phyloP scores from a whole-genome alignment of 2,329 filamentous ascomycete genomes.

The Stemphylium vesicarium region DNA sequence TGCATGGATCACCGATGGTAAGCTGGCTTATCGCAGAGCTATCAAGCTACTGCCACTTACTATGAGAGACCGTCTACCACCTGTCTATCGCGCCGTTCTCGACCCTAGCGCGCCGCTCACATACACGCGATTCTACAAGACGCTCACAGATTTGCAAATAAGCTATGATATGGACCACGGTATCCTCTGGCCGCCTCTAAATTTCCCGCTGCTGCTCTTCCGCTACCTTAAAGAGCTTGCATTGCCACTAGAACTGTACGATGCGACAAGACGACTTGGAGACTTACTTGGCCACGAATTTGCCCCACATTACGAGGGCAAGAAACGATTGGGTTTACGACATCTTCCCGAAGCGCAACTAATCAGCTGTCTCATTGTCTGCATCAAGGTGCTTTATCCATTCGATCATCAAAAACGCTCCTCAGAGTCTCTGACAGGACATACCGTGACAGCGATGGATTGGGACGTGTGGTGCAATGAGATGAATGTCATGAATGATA shows the following conservation, averaged over 20 bases:
- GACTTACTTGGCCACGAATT: slow-evolving; percentile 61
- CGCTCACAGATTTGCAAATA: slow-evolving; percentile 66
- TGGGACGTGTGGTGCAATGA: slow-evolving; percentile 71
- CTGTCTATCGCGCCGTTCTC: slow-evolving; percentile 65
- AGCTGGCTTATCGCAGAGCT: slow-evolving; percentile 74
- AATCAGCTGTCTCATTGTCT: slow-evolving; percentile 72
- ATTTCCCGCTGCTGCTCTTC: slow-evolving; percentile 70
- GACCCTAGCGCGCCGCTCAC: slow-evolving; percentile 59
- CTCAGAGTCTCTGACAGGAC: slow-evolving; percentile 60
- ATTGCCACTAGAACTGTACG: slow-evolving; percentile 74
- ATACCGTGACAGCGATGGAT: slow-evolving; percentile 66
- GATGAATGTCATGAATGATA: slow-evolving; percentile 10
- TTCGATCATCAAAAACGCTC: slow-evolving; percentile 66
- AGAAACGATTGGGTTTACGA: slow-evolving; percentile 32
- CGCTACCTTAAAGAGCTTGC: slow-evolving; percentile 73
- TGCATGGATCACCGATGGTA: slow-evolving; percentile 68
- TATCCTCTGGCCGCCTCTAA: slow-evolving; percentile 75
- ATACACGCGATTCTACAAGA: slow-evolving; percentile 67
- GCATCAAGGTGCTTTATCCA: slow-evolving; percentile 80
- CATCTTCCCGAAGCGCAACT: slow-evolving; percentile 73
- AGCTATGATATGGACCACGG: slow-evolving; percentile 72
- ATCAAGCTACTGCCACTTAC: slow-evolving; percentile 64
- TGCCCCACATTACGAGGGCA: slow-evolving; percentile 57
- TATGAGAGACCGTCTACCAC: slow-evolving; percentile 70
- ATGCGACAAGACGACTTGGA: slow-evolving; percentile 64